Evolutionary conservation across 208 protist species (phyloP), one percentile per base, ranked within the genome.

Genomic region (Wallacemonas sp.): DNA sequence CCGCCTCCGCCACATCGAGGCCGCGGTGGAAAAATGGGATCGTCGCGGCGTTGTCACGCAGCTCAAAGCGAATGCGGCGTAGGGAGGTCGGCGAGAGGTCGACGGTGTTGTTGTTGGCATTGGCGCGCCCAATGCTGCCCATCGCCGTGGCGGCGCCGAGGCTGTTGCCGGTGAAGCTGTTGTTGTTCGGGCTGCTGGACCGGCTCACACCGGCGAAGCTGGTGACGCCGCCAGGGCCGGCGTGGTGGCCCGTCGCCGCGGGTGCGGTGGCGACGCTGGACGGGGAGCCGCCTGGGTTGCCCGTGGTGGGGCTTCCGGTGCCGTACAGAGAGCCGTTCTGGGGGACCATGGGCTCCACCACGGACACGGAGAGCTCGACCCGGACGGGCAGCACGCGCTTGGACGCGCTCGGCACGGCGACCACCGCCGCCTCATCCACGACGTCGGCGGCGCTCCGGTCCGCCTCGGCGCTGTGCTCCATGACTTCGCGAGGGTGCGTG

Each of bases 51-150:
- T 85, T 81, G 70, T 88, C 77, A 23, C 72, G 67, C 57, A 91
- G 45, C 63, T 91, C 81, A 39, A 91, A 88, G 59, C 85, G 79
- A 50, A 91, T 87, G 22, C 85, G 85, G 8, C 82, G 81, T 54
- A 91, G 70, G 23, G 81, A 79, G 11, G 69, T 44, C 1, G 72
- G 67, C n/a, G 69, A 72, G n/a, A 88, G 66, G 36, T 77, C 62
- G 38, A 73, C 62, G 18, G 76, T 70, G 26, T 72, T 42, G 26
- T 65, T 28, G 26, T 32, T 46, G 18, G 67, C 26, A 32, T 61
- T 62, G 31, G 23, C 23, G 31, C 44, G n/a, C n/a, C 25, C n/a
- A 20, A 1, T 31, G 33, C 54, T 57, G 25, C 20, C 39, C 3
- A 12, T 25, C 8, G 16, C 57, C 5, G 38, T 16, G 25, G 22